phyloP scores from a whole-genome alignment of 768 basidiomycete genomes.

The Agaricus bisporus region DNA sequence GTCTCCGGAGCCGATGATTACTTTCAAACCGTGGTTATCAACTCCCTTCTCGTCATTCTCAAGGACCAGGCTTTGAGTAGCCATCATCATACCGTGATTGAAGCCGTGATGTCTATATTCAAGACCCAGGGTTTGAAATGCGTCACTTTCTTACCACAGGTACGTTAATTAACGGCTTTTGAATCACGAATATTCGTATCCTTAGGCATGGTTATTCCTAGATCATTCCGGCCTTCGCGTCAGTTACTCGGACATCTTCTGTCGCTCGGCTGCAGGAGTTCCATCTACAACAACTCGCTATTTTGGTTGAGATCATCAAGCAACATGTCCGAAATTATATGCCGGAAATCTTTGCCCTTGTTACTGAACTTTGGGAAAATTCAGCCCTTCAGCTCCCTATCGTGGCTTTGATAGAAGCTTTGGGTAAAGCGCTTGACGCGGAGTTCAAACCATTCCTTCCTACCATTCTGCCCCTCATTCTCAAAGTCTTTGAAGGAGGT shows the following conservation, averaged over 20 bases:
- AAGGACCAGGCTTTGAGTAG: slow-evolving; percentile 83
- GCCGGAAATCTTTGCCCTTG: slow-evolving; percentile 74
- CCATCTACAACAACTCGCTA: slow-evolving; percentile 91
- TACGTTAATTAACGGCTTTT: slow-evolving; percentile 22
- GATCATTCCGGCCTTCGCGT: slow-evolving; percentile 94
- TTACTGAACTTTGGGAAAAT: slow-evolving; percentile 90
- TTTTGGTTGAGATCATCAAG: slow-evolving; percentile 93
- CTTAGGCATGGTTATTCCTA: slow-evolving; percentile 21
- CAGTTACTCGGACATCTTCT: slow-evolving; percentile 70
- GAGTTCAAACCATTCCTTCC: slow-evolving; percentile 97
- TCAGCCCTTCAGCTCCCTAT: slow-evolving; percentile 81
- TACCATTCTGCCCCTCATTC: slow-evolving; percentile 78
- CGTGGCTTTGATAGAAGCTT: slow-evolving; percentile 86
- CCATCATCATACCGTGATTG: slow-evolving; percentile 90
- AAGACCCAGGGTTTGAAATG: slow-evolving; percentile 97
- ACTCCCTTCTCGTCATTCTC: slow-evolving; percentile 77
- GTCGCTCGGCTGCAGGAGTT: slow-evolving; percentile 84
- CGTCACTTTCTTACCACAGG: slow-evolving; percentile 91
- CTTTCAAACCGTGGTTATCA: slow-evolving; percentile 95
- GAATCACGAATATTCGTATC: too few species aligned
- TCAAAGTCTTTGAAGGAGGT: slow-evolving; percentile 80
- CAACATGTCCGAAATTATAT: slow-evolving; percentile 94
- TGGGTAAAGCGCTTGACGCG: slow-evolving; percentile 90
- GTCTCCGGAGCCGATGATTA: slow-evolving; percentile 83
- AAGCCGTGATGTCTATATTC: slow-evolving; percentile 98